phyloP scores from a whole-genome alignment of 108 stramenopile species.

The Cyclotella atomus region DNA sequence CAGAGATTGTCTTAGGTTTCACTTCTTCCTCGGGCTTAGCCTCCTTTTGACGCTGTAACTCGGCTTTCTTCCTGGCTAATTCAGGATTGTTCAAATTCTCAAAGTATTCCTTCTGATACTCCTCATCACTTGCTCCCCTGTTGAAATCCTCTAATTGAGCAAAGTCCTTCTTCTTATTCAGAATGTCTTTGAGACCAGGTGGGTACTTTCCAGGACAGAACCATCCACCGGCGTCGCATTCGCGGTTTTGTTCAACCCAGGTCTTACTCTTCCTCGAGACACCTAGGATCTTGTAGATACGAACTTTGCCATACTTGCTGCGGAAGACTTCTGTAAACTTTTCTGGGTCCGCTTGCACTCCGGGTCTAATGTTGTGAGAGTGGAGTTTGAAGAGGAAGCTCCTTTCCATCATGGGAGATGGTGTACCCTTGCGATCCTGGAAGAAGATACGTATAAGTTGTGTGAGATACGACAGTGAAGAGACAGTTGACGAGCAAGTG shows the following conservation, averaged over 20 bases:
- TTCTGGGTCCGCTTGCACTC: slow-evolving; percentile 72
- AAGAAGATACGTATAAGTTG: slow-evolving; percentile 15
- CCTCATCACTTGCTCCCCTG: slow-evolving; percentile 68
- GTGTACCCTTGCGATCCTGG: slow-evolving; percentile 87
- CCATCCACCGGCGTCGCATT: slow-evolving; percentile 90
- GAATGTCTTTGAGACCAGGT: slow-evolving; percentile 74
- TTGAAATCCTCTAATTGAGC: slow-evolving; percentile 95
- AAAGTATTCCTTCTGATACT: slow-evolving; percentile 90
- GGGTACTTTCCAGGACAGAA: slow-evolving; percentile 93
- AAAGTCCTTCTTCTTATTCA: slow-evolving; percentile 86
- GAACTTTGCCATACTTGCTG: slow-evolving; percentile 97
- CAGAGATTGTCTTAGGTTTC: slow-evolving; percentile 31
- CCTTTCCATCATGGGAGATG: slow-evolving; percentile 91
- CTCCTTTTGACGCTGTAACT: slow-evolving; percentile 40
- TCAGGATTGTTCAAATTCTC: slow-evolving; percentile 78
- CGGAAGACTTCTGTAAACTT: slow-evolving; percentile 90
- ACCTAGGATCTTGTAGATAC: slow-evolving; percentile 92
- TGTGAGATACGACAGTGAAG: not conserved
- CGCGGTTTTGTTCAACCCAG: slow-evolving; percentile 83
- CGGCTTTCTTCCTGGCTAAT: slow-evolving; percentile 59
- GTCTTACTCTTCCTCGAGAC: slow-evolving; percentile 80
- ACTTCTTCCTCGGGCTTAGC: slow-evolving; percentile 9
- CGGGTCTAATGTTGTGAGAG: slow-evolving; percentile 76
- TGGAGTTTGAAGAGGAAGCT: slow-evolving; percentile 94
- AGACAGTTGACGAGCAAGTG: slow-evolving; percentile 7